Evolutionary conservation across 805 yeast species (phyloP).

Genomic region (Zygosaccharomyces rouxii): DNA sequence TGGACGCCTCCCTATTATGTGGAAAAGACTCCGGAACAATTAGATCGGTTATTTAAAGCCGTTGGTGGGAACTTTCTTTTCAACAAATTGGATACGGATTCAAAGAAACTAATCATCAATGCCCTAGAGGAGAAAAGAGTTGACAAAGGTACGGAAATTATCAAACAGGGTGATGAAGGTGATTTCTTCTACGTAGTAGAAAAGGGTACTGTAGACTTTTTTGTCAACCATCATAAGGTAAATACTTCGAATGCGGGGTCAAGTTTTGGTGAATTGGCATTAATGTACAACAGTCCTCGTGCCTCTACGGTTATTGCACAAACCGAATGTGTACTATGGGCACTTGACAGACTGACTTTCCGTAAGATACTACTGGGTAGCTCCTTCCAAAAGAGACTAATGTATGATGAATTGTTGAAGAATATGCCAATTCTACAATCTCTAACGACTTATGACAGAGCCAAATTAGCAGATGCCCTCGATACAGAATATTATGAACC

Average conservation of each 20-base stretch:
- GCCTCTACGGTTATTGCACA: constrained; percentile 87
- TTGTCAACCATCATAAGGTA: constrained; percentile 61
- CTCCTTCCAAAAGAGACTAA: constrained; percentile 81
- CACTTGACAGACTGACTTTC: constrained; percentile 88
- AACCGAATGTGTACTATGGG: constrained; percentile 77
- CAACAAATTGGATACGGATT: constrained; percentile 71
- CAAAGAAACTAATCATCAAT: constrained; percentile 69
- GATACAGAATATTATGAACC: constrained; percentile 66
- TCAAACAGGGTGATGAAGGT: constrained; percentile 91
- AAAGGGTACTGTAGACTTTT: constrained; percentile 75
- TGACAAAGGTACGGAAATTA: constrained; percentile 57
- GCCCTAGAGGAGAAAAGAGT: constrained; percentile 76
- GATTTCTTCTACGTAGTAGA: constrained; percentile 88
- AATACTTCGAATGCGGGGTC: constrained; percentile 80
- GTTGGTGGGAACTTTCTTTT: constrained; percentile 82
- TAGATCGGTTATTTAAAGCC: constrained; percentile 60
- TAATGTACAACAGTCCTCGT: constrained; percentile 96
- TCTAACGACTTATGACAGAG: constrained; percentile 74
- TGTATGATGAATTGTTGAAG: constrained; percentile 84
- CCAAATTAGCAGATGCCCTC: constrained; percentile 91
- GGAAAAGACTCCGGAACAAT: constrained; percentile 58
- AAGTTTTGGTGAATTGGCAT: constrained; percentile 92
- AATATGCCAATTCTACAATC: constrained; percentile 77
- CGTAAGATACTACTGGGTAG: constrained; percentile 87
- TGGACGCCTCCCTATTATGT: constrained; percentile 66